Evolutionary conservation across 139 green algal genomes (phyloP).

Genomic region (Chlamydomonas incerta): DNA sequence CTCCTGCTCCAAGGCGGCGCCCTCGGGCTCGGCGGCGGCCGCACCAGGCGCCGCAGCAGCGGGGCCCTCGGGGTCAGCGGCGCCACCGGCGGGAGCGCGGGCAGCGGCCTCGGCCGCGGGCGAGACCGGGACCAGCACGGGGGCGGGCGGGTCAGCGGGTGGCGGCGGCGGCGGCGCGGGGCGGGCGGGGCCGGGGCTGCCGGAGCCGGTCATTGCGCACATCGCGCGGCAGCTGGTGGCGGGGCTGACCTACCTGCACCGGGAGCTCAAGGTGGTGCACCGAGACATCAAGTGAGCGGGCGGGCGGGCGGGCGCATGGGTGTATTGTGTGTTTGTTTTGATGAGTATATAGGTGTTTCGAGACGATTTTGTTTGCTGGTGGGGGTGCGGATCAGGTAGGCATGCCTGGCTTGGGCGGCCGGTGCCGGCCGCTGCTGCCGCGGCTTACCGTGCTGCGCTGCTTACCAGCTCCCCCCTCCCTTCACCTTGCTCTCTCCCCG

Average conservation of each 20-base stretch:
- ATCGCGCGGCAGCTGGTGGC: conserved; percentile 63
- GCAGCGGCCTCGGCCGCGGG: neutral
- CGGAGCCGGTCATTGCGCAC: conserved; percentile 63
- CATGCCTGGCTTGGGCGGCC: no score
- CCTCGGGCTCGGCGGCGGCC: neutral
- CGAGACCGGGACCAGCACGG: neutral
- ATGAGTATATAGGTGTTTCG: no score
- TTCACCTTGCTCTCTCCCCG: no score
- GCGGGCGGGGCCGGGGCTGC: conserved; percentile 29
- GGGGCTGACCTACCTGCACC: conserved; percentile 74
- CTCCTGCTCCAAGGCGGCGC: neutral
- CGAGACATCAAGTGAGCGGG: conserved; percentile 92
- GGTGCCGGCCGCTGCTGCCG: no score
- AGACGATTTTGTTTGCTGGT: no score
- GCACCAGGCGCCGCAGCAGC: neutral
- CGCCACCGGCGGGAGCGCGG: neutral
- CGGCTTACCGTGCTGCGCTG: no score
- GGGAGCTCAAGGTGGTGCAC: conserved; percentile 70
- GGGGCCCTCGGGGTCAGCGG: neutral
- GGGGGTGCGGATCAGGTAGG: no score
- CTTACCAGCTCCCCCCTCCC: no score
- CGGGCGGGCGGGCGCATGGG: no score
- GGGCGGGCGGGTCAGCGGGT: neutral
- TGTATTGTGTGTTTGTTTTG: no score
- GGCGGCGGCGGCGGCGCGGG: neutral